Percentiles rank a stretch among this genome's conserved stretches.
These are phyloP conservation scores for Takashimella koratensis DNA, from an alignment of 1,284 basidiomycete genomes.

Conservation along the genomic window DNA sequence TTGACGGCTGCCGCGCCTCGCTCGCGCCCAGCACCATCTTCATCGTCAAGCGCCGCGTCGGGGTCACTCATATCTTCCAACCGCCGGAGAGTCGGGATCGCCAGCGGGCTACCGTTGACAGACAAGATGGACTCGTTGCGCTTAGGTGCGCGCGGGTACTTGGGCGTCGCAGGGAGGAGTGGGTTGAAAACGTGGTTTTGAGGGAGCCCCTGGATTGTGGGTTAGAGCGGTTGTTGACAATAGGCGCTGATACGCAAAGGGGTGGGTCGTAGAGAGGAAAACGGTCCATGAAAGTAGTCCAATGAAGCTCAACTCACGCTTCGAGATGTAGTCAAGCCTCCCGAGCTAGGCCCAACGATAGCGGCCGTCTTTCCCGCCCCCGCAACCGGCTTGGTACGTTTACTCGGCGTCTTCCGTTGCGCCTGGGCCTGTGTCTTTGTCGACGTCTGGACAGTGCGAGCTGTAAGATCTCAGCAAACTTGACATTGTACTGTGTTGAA, in stretches of 20 bases:
- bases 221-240: background rate
- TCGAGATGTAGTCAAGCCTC: too few species aligned
- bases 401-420: background rate
- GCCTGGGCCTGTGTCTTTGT: background rate
- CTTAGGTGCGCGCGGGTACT: constrained; percentile 24
- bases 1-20: too few species aligned
- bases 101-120: constrained; percentile 32
- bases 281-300: too few species aligned
- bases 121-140: constrained; percentile 35
- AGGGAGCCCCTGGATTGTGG: constrained; percentile 27
- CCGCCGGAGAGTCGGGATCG: constrained; percentile 7
- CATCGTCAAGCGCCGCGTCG: background rate
- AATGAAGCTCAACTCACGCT: constrained; percentile 14
- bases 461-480: too few species aligned
- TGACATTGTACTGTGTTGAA: too few species aligned
- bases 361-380: too few species aligned
- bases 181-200: constrained; percentile 46
- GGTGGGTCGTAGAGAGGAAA: background rate
- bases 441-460: constrained; percentile 2
- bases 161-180: constrained; percentile 37
- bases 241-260: background rate
- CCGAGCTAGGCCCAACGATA: too few species aligned
- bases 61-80: background rate
- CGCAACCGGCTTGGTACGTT: background rate
- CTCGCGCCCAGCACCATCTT: too few species aligned